Percentiles rank a stretch among this genome's conserved stretches.
Conservation (phyloP, 345 rosid species). For the Murraya koenigii region DNA sequence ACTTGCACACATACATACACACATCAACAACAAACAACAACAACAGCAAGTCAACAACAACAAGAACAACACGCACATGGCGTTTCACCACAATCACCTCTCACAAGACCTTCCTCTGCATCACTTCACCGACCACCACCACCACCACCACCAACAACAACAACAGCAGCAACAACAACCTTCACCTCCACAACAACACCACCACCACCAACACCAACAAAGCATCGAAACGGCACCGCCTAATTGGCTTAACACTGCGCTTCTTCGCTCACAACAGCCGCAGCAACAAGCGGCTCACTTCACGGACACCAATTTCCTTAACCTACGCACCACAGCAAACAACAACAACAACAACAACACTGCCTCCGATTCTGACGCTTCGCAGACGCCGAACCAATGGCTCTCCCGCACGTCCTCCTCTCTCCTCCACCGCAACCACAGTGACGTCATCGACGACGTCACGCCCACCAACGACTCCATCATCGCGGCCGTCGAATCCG, state of each 20-base stretch:
- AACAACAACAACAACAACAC: slow-evolving; percentile 22
- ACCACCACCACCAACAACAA: slow-evolving; percentile 38
- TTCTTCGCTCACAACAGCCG: slow-evolving; percentile 53
- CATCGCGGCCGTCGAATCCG: slow-evolving; percentile 46
- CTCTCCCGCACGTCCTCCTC: slow-evolving; percentile 73
- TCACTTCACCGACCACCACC: slow-evolving; percentile 64
- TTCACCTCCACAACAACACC: slow-evolving; percentile 1
- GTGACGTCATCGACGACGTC: slow-evolving; percentile 63
- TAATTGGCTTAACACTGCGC: slow-evolving; percentile 88
- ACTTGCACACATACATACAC: not conserved
- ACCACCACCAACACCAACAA: slow-evolving; percentile 40
- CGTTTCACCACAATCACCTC: slow-evolving; percentile 76
- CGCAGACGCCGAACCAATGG: slow-evolving; percentile 55
- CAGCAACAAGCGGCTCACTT: slow-evolving; percentile 33
- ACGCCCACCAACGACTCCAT: slow-evolving; percentile 37
- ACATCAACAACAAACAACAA: no score
- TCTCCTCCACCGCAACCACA: slow-evolving; percentile 41
- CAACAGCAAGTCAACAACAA: no score
- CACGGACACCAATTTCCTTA: slow-evolving; percentile 66
- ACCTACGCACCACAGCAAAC: slow-evolving; percentile 56
- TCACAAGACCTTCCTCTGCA: slow-evolving; percentile 75
- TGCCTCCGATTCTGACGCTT: slow-evolving; percentile 41
- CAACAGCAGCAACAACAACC: slow-evolving; percentile 29
- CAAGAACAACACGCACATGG: slow-evolving; percentile 41
- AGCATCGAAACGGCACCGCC: slow-evolving; percentile 54